Conservation (phyloP, 805 yeast species). For the Wickerhamiella bombiphila region DNA sequence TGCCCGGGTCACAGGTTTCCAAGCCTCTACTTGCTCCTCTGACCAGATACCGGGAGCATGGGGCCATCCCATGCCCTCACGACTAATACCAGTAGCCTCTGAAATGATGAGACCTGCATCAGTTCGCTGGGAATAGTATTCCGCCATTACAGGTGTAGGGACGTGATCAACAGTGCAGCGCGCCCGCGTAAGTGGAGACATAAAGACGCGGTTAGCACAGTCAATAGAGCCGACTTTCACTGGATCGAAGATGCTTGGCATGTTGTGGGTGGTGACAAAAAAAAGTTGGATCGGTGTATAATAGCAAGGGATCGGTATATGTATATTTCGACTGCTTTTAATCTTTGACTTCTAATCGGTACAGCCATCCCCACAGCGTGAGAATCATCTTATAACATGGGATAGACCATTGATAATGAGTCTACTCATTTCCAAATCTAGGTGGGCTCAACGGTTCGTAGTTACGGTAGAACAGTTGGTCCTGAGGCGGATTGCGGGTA, state of each 20-base stretch:
- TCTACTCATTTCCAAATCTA: constrained; percentile 1
- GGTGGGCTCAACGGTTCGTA: constrained; percentile 11
- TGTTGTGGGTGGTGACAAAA: too few species aligned
- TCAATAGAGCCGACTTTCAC: constrained; percentile 23
- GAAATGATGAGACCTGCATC: constrained; percentile 32
- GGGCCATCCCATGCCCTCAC: constrained; percentile 29
- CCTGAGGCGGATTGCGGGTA: constrained; percentile 14
- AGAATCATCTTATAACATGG: too few species aligned
- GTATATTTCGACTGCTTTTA: too few species aligned
- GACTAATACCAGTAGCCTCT: constrained; percentile 41
- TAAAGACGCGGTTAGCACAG: constrained; percentile 29
- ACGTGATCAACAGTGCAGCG: constrained; percentile 24
- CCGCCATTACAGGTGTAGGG: constrained; percentile 33
- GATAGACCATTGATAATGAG: too few species aligned
- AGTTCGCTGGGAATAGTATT: constrained; percentile 45
- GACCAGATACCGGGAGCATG: constrained; percentile 20
- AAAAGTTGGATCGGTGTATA: too few species aligned
- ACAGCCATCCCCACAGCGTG: too few species aligned
- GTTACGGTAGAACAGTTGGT: constrained; percentile 7
- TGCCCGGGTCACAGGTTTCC: constrained; percentile 26
- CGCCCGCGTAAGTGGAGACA: constrained; percentile 37
- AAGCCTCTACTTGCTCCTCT: constrained; percentile 20
- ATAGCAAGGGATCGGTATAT: too few species aligned
- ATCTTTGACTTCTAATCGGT: too few species aligned
- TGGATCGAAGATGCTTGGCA: constrained; percentile 21